Base-by-base conservation (phyloP, 768 basidiomycete genomes). In the Pleurotus tuber-regium region DNA sequence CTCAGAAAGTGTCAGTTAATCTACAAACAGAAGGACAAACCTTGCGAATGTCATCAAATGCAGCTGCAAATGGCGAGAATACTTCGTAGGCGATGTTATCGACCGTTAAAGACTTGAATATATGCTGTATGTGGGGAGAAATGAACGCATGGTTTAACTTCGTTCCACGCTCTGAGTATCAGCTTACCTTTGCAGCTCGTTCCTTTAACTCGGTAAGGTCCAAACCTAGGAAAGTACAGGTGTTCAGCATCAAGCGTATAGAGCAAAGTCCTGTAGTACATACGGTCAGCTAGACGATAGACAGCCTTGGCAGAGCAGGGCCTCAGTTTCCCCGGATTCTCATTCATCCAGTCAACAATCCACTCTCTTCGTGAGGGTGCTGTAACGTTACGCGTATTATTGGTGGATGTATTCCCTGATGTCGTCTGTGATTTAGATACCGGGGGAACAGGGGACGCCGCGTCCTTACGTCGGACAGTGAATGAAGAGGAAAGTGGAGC, bases 51-150 rank as follows among this genome's bases (percentile, higher is more conserved):
- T 89, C 86, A 47, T 87, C 84, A 58, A 90, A 93, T 0, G 84
- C 82, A 4, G 87, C 86, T 4, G 89, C 84, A 69, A 95, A 93
- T 0, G 85, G 82, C 9, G 87, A 89, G 62, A 95, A 95, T 30
- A 88, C 84, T 63, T 95, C 92, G 57, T 87, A 84, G 1, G 88
- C 86, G 46, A 93, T 86, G 64, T 92, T 94, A 11, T 87, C 80
- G 10, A 87, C 80, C 0, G 83, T 84, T 39, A 95, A 76, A 0
- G 83, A 84, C 54, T 82, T 85, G 56, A 83, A 70, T 39, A 95
- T 93, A 63, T 92, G 86, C 80, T 90, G 38, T 12, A n/a, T n/a
- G n/a, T n/a, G n/a, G n/a, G n/a, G n/a, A n/a, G n/a, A n/a, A n/a
- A n/a, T n/a, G n/a, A n/a, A n/a, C n/a, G n/a, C n/a, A n/a, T n/a